Percentiles rank a stretch among this genome's conserved stretches.
These are phyloP conservation scores for Durusdinium trenchii DNA, from an alignment of 73 alveolate genomes.

Conservation along the genomic window DNA sequence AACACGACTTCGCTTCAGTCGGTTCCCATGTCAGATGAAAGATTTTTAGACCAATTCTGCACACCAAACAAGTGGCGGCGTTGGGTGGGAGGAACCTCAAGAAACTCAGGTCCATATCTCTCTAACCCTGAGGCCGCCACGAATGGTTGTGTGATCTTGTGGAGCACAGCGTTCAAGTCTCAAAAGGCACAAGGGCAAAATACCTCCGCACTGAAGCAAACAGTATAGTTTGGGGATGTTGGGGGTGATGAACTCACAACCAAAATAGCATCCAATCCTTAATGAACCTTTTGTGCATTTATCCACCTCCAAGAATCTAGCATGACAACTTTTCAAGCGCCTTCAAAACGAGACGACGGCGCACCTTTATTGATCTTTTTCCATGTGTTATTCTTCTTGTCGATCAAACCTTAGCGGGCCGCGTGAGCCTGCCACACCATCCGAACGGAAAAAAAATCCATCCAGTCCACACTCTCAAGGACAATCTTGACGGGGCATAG, in stretches of 20 bases:
- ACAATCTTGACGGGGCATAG: not conserved
- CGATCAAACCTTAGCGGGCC: slow-evolving; percentile 47
- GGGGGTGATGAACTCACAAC: not conserved
- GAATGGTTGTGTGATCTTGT: slow-evolving; percentile 57
- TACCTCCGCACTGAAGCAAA: not conserved
- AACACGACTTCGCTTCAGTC: too few relatives aligned
- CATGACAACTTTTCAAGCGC: not conserved
- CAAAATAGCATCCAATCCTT: not conserved
- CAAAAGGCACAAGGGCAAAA: slow-evolving; percentile 37
- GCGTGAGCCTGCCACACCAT: not conserved
- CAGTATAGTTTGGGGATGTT: not conserved
- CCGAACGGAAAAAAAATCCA: not conserved
- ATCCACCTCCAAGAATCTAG: not conserved
- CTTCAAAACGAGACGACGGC: not conserved
- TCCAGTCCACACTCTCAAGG: not conserved
- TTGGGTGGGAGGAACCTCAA: too few relatives aligned
- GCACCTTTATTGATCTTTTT: slow-evolving; percentile 75
- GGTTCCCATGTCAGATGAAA: too few relatives aligned
- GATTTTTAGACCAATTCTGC: too few relatives aligned
- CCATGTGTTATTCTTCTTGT: slow-evolving; percentile 66
- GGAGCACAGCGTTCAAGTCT: slow-evolving; percentile 32
- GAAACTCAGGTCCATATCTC: too few relatives aligned
- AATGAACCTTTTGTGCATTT: not conserved
- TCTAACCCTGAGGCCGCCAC: too few relatives aligned
- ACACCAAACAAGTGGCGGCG: too few relatives aligned